Evolutionary conservation across 169 alveolate genomes (phyloP), one percentile per base, ranked within the genome.

Genomic region (Eimeria maxima): DNA sequence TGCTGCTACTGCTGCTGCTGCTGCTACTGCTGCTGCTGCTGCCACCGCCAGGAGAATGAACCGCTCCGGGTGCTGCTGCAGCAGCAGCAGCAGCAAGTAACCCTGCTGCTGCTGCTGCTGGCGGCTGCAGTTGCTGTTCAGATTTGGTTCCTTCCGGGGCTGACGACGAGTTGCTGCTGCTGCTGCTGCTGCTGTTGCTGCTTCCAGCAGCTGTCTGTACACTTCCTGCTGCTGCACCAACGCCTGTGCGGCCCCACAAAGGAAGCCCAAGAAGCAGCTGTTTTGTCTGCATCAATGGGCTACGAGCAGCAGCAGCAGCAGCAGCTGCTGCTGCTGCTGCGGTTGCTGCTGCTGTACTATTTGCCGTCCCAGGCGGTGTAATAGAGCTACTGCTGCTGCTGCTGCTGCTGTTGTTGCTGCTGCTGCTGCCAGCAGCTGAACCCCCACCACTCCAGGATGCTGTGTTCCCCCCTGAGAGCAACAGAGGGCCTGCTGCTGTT

Each of bases 281-380:
- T 74, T 83, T 83, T 38, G 91, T 83, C 91, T 83, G 91, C 91
- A 83, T 38, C 91, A 83, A 55, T 38, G 91, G 91, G 91, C 91
- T 83, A 63, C 91, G 67, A 22, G 88, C 65, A 78, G 88, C 88
- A 47, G 88, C 88, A 78, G 88, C 88, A 45, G 65, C 91, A n/a
- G 91, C 91, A 0, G 74, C 91, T 53, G 91, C 73, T 55, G 91
- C 91, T 83, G 91, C 91, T 47, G 90, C 69, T 53, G 60, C 16
- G 0, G 60, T 14, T 44, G 89, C 13, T 11, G 60, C 60, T 44
- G 89, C 13, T 22, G 47, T 53, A 38, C 29, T 55, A 74, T 42
- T 47, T 50, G 53, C 91, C 11, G 65, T 22, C 45, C 91, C 91
- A 47, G 91, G 27, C 27, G 91, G 73, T 14, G 91, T 53, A 50